Conservation (phyloP, 805 yeast species). For the Wickerhamomyces kurtzmanii region DNA sequence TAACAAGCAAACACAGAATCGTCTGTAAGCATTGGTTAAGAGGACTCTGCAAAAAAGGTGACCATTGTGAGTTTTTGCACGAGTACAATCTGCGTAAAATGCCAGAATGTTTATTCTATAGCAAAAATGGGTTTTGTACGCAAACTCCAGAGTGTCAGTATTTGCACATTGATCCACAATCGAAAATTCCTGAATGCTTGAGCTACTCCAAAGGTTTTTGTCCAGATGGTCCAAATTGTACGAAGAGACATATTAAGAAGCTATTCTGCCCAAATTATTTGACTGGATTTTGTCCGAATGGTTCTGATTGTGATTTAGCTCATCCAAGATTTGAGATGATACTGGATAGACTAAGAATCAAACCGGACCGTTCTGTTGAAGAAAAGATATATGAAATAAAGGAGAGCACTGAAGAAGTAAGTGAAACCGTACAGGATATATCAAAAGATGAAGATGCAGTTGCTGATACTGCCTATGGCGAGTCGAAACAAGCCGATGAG, state of each 20-base stretch:
- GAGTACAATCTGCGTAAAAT: slow-evolving; percentile 89
- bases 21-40: slow-evolving; percentile 98
- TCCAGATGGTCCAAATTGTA: slow-evolving; percentile 82
- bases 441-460: too few relatives aligned
- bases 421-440: too few relatives aligned
- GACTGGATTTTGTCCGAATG: slow-evolving; percentile 91
- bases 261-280: slow-evolving; percentile 70
- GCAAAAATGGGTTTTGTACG: slow-evolving; percentile 76
- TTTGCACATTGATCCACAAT: slow-evolving; percentile 82
- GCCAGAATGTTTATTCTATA: slow-evolving; percentile 92
- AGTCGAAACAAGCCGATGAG: too few relatives aligned
- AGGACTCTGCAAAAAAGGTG: slow-evolving; percentile 94
- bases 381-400: too few relatives aligned
- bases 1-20: too few relatives aligned
- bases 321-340: slow-evolving; percentile 70
- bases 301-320: slow-evolving; percentile 56
- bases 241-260: slow-evolving; percentile 69
- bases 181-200: slow-evolving; percentile 80
- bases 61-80: slow-evolving; percentile 91
- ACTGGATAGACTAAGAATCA: slow-evolving; percentile 27
- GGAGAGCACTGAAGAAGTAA: too few relatives aligned
- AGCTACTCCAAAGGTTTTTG: slow-evolving; percentile 86
- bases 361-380: slow-evolving; percentile 20
- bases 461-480: too few relatives aligned
- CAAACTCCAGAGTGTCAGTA: slow-evolving; percentile 93